These are phyloP conservation scores for Neostapfia colusana DNA, from an alignment of 176 grass and related monocot species.

Conservation along the genomic window DNA sequence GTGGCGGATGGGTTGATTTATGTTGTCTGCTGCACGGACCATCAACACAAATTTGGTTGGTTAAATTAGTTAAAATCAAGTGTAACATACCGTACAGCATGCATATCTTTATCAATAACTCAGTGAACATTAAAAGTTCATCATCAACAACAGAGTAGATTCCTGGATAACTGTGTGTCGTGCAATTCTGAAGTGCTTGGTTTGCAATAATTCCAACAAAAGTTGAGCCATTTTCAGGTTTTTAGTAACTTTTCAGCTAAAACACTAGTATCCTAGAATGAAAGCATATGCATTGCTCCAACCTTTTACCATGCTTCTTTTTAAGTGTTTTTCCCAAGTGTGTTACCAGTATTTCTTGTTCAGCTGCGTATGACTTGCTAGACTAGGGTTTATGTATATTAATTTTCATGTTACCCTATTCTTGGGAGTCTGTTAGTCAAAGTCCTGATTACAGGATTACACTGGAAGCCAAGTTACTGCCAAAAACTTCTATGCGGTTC, in stretches of 20 bases:
- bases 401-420: not conserved
- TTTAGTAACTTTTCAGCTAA: not conserved
- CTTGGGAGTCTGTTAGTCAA: not conserved
- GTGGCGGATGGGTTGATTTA: not conserved
- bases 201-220: not conserved
- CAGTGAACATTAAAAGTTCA: not conserved
- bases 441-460: slow-evolving; percentile 65
- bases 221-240: not conserved
- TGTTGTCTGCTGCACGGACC: not conserved
- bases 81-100: not conserved
- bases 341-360: not conserved
- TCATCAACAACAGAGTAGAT: not conserved
- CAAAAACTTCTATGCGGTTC: slow-evolving; percentile 73
- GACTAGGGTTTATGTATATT: not conserved
- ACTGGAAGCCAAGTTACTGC: slow-evolving; percentile 63
- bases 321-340: not conserved
- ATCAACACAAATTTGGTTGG: not conserved
- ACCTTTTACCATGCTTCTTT: not conserved
- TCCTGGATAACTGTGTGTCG: not conserved
- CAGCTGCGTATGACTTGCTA: not conserved
- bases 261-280: not conserved
- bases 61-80: slow-evolving; percentile 1
- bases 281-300: not conserved
- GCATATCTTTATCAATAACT: not conserved
- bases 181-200: not conserved